These are phyloP conservation scores for Phytopythium oedochilum DNA, from an alignment of 352 stramenopile species.

Conservation along the genomic window DNA sequence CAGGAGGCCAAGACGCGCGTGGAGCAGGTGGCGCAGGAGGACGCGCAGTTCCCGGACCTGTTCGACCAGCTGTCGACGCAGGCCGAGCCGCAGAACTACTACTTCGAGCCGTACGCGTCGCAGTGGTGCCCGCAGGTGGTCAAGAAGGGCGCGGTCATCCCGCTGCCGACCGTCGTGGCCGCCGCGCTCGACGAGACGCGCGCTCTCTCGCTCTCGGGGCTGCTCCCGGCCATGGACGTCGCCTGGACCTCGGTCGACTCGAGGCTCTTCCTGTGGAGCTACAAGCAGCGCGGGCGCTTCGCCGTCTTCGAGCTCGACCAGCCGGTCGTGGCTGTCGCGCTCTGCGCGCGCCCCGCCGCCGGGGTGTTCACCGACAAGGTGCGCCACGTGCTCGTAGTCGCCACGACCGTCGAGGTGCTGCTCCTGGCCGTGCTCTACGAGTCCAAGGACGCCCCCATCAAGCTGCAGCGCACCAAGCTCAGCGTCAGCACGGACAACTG, in stretches of 20 bases:
- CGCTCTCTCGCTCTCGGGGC: conserved; percentile 84
- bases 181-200: conserved; percentile 65
- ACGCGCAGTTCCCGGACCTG: conserved; percentile 76
- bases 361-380: conserved; percentile 94
- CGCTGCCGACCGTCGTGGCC: conserved; percentile 62
- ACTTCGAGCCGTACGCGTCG: conserved; percentile 80
- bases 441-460: conserved; percentile 27
- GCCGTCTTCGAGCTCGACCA: conserved; percentile 90
- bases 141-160: conserved; percentile 68
- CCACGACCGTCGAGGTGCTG: conserved; percentile 93
- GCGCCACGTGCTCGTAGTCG: conserved; percentile 92
- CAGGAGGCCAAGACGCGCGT: conserved; percentile 68
- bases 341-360: conserved; percentile 77
- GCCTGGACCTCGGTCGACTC: conserved; percentile 96
- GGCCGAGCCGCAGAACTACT: conserved; percentile 88
- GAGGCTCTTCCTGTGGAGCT: conserved; percentile 95
- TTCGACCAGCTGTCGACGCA: conserved; percentile 76
- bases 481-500: conserved; percentile 92
- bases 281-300: conserved; percentile 74
- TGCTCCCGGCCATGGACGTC: conserved; percentile 88
- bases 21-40: conserved; percentile 64
- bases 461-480: conserved; percentile 85
- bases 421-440: conserved; percentile 88
- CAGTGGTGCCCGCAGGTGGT: conserved; percentile 78
- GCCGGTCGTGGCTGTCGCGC: conserved; percentile 89